Evolutionary conservation across 148 eudicot species (phyloP).

Genomic region (Cornus suecica): DNA sequence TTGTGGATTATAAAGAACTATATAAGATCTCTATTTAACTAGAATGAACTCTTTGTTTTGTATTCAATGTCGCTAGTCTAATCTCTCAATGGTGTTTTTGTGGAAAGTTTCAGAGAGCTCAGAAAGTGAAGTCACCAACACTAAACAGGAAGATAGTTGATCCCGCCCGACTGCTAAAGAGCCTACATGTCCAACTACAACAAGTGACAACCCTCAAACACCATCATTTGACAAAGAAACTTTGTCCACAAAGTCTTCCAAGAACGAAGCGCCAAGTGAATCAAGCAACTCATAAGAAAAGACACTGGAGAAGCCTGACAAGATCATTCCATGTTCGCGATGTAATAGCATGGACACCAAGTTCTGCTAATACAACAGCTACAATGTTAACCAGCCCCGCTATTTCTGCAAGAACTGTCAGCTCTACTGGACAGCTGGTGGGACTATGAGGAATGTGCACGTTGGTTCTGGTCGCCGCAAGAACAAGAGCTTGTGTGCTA

Average conservation of each 20-base stretch:
- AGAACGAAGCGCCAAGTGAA: slow-evolving; percentile 35
- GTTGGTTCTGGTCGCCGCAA: slow-evolving; percentile 72
- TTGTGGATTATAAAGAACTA: too few relatives aligned
- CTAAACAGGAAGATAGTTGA: slow-evolving; percentile 22
- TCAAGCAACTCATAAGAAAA: slow-evolving; percentile 27
- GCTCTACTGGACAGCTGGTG: slow-evolving; percentile 70
- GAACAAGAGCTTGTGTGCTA: slow-evolving; percentile 36
- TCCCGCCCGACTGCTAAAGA: slow-evolving; percentile 17
- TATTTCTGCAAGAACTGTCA: slow-evolving; percentile 69
- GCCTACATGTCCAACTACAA: slow-evolving; percentile 14
- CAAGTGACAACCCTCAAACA: slow-evolving; percentile 23
- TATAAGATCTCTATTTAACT: too few relatives aligned
- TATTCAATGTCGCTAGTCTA: neutral
- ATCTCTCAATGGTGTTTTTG: neutral
- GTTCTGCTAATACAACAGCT: slow-evolving; percentile 71
- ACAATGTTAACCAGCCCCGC: slow-evolving; percentile 57
- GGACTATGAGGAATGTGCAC: slow-evolving; percentile 63
- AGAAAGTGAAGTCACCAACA: slow-evolving; percentile 16
- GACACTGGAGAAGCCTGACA: slow-evolving; percentile 50
- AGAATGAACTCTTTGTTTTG: neutral
- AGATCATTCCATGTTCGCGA: slow-evolving; percentile 61
- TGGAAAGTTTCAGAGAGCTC: slow-evolving; percentile 29
- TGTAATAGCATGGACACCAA: slow-evolving; percentile 66
- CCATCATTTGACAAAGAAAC: slow-evolving; percentile 16
- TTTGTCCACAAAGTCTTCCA: slow-evolving; percentile 10